These are phyloP conservation scores for Fraxinus paxiana DNA, from an alignment of 305 asterid genomes.

Conservation along the genomic window DNA sequence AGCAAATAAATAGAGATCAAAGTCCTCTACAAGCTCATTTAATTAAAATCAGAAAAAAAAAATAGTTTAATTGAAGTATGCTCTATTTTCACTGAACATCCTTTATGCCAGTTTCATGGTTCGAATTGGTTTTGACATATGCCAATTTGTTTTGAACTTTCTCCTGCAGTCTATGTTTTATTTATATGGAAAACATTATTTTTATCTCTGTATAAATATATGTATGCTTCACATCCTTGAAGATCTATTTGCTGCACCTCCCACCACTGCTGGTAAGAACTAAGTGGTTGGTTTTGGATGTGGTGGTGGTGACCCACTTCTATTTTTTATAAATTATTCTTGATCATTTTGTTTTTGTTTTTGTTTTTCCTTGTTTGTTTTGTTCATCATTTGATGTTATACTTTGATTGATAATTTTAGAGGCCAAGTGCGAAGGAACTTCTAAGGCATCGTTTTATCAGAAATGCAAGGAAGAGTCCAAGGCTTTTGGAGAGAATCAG, in stretches of 20 bases:
- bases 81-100: not conserved
- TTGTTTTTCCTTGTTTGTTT: conserved; percentile 13
- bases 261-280: not conserved
- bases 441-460: conserved; percentile 77
- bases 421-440: conserved; percentile 94
- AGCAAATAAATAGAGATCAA: conserved; percentile 1
- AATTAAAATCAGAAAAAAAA: not conserved
- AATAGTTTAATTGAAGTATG: not conserved
- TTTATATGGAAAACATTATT: not conserved
- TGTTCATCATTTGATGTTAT: conserved; percentile 16
- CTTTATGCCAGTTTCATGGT: not conserved
- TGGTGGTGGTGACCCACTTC: conserved; percentile 8
- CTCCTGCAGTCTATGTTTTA: not conserved
- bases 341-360: not conserved
- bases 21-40: not conserved
- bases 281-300: not conserved
- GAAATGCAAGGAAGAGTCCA: conserved; percentile 84
- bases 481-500: conserved; percentile 90
- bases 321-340: conserved; percentile 10
- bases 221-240: conserved; percentile 21
- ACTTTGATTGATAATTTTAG: conserved; percentile 34
- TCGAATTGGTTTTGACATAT: not conserved
- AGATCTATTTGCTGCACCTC: conserved; percentile 8
- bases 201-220: not conserved
- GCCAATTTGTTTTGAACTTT: not conserved